These are phyloP conservation scores for Ophiocordyceps robertsii DNA, from an alignment of 2,329 filamentous ascomycete species.

Conservation along the genomic window DNA sequence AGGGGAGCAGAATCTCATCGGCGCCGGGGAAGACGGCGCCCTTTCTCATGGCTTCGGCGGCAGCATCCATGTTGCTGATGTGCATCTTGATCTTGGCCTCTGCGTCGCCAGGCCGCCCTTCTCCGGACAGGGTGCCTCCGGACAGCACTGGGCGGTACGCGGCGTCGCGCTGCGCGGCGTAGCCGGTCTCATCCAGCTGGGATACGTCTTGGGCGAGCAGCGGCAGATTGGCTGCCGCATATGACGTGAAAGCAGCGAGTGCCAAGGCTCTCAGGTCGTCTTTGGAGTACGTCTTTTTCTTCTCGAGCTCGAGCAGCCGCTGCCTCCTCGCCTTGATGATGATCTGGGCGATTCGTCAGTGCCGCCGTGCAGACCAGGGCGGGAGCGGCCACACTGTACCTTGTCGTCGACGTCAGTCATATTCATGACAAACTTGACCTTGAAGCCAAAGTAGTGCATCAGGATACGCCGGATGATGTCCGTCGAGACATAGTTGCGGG, in stretches of 20 bases:
- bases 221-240: conserved; percentile 41
- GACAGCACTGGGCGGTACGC: conserved; percentile 41
- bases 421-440: conserved; percentile 84
- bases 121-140: conserved; percentile 40
- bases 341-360: conserved; percentile 25
- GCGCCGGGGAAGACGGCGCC: conserved; percentile 38
- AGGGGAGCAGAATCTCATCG: conserved; percentile 63
- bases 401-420: conserved; percentile 77
- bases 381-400: conserved; percentile 22
- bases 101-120: conserved; percentile 54
- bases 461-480: conserved; percentile 79
- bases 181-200: conserved; percentile 35
- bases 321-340: conserved; percentile 59
- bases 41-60: conserved; percentile 33
- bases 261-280: conserved; percentile 33
- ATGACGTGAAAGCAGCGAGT: conserved; percentile 39
- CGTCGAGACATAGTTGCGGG: conserved; percentile 80
- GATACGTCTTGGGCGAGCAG: conserved; percentile 30
- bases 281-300: conserved; percentile 49
- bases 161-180: conserved; percentile 32
- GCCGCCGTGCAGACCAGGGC: background rate
- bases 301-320: conserved; percentile 64
- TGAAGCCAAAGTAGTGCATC: conserved; percentile 68
- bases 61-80: conserved; percentile 47
- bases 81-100: conserved; percentile 90